Conservation (phyloP, 495 filamentous ascomycete genomes). For the Cenococcum geophilum region DNA sequence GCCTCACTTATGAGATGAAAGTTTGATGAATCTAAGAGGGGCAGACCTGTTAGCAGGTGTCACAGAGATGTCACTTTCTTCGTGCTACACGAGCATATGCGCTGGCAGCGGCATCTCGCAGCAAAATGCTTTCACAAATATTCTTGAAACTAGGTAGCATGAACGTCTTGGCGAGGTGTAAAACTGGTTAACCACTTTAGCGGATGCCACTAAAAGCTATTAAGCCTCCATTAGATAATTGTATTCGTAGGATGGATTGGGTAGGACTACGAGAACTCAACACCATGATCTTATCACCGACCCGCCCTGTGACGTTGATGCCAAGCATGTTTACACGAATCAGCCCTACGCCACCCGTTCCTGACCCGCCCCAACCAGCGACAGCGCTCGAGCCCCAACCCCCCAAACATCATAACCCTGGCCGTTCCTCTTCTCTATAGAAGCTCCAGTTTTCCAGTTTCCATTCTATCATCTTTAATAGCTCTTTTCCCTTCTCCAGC, state of each 20-base stretch:
- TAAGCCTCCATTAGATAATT: not conserved
- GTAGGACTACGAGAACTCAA: not conserved
- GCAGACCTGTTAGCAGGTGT: not conserved
- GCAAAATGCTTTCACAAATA: not conserved
- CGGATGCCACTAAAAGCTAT: not conserved
- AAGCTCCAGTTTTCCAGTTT: not conserved
- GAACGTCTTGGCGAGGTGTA: not conserved
- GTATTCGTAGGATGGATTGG: not conserved
- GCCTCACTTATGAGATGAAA: slow-evolving; percentile 36
- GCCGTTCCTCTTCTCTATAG: not conserved
- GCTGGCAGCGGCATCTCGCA: not conserved
- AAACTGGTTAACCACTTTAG: not conserved
- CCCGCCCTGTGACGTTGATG: not conserved
- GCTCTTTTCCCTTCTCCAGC: not conserved
- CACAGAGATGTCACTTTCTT: not conserved
- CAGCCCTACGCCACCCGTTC: not conserved
- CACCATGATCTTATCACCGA: not conserved
- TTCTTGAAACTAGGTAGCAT: not conserved
- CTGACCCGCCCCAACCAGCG: not conserved
- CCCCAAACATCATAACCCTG: not conserved
- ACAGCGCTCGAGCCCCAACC: not conserved
- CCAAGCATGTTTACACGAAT: not conserved
- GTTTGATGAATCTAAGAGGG: not conserved
- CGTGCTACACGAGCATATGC: not conserved
- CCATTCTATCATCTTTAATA: not conserved